phyloP scores from a whole-genome alignment of 2,329 filamentous ascomycete species.

The Karstenula rhodostoma region DNA sequence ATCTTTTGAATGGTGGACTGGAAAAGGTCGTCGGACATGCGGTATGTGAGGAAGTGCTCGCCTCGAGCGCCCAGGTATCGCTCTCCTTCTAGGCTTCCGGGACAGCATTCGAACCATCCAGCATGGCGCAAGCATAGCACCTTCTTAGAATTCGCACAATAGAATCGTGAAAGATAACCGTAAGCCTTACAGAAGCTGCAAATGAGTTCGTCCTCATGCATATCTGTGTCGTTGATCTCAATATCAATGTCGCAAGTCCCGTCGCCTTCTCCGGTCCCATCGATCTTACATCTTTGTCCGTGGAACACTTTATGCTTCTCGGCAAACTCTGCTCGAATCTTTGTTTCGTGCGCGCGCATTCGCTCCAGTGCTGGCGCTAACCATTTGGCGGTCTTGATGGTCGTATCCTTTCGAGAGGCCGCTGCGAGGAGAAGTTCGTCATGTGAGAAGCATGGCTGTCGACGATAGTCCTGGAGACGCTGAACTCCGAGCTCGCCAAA shows the following conservation, averaged over 20 bases:
- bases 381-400: constrained; percentile 95
- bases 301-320: constrained; percentile 65
- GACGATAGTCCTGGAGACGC: constrained; percentile 83
- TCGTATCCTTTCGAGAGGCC: constrained; percentile 74
- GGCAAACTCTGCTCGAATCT: constrained; percentile 73
- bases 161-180: constrained; percentile 88
- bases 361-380: constrained; percentile 84
- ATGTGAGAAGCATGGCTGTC: constrained; percentile 96
- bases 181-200: constrained; percentile 93
- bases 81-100: constrained; percentile 67
- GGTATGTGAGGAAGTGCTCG: constrained; percentile 78
- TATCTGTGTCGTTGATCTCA: constrained; percentile 66
- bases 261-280: constrained; percentile 60
- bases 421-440: constrained; percentile 94
- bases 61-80: constrained; percentile 64
- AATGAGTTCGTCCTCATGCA: constrained; percentile 91
- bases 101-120: constrained; percentile 80
- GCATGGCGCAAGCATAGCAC: constrained; percentile 84
- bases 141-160: constrained; percentile 82
- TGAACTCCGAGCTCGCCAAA: constrained; percentile 87
- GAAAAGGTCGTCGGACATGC: constrained; percentile 77
- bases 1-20: constrained; percentile 75
- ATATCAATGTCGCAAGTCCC: constrained; percentile 41
- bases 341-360: constrained; percentile 76
- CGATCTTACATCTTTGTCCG: constrained; percentile 50